A percentile compares a stretch with the other conserved stretches of the same genome.
Evolutionary conservation across 768 basidiomycete genomes (phyloP).

Genomic region (Pholiota molesta): DNA sequence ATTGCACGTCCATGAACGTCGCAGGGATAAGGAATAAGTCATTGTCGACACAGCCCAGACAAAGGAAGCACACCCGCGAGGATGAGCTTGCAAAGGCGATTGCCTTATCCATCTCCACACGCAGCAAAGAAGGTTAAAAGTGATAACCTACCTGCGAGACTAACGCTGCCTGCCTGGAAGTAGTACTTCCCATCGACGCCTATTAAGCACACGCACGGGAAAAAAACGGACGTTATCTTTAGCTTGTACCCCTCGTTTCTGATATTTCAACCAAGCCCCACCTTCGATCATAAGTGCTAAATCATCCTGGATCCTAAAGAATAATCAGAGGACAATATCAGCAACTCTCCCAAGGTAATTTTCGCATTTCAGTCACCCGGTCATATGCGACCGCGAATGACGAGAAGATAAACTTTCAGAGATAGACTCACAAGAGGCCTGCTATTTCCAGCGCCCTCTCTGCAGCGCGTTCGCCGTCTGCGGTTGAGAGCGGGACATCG

Average conservation of each 20-base stretch:
- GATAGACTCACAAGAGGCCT: slow-evolving; percentile 55
- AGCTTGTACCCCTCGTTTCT: not conserved
- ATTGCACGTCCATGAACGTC: not conserved
- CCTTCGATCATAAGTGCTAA: slow-evolving; percentile 65
- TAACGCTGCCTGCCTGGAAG: slow-evolving; percentile 74
- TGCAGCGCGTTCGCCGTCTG: slow-evolving; percentile 37
- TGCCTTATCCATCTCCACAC: not conserved
- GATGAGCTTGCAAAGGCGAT: not conserved
- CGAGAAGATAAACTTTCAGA: not conserved
- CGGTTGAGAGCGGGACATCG: slow-evolving; percentile 45
- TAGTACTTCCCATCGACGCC: slow-evolving; percentile 72
- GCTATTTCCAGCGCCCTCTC: slow-evolving; percentile 65
- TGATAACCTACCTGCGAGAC: slow-evolving; percentile 54
- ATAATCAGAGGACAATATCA: not conserved
- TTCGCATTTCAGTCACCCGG: not conserved
- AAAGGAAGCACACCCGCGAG: slow-evolving; percentile 2
- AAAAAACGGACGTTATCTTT: not conserved
- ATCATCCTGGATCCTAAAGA: slow-evolving; percentile 55
- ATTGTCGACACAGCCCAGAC: not conserved
- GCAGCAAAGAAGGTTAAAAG: slow-evolving; percentile 1
- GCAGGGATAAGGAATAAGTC: not conserved
- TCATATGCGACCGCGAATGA: not conserved
- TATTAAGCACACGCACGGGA: slow-evolving; percentile 21
- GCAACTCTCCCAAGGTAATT: not conserved
- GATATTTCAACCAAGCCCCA: slow-evolving; percentile 17